Percentiles rank a stretch among this genome's conserved stretches.
phyloP scores from a whole-genome alignment of 73 alveolate genomes.

The Effrenium voratum region DNA sequence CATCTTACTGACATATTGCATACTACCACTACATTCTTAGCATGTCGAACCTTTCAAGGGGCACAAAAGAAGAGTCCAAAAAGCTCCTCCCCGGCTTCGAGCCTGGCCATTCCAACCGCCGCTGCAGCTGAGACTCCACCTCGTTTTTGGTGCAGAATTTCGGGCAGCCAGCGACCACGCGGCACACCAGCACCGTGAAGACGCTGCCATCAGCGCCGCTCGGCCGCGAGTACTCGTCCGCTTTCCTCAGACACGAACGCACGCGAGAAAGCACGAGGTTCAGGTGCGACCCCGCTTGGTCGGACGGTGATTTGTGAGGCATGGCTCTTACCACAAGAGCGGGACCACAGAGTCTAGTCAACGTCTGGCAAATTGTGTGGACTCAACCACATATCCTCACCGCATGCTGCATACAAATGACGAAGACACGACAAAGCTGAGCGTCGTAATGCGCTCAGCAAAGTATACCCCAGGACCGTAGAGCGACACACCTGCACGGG shows the following conservation, averaged over 20 bases:
- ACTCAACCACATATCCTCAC: too few relatives aligned
- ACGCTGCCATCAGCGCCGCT: background rate
- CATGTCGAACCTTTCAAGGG: too few relatives aligned
- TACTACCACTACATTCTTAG: too few relatives aligned
- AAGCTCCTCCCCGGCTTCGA: too few relatives aligned
- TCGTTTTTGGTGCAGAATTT: background rate
- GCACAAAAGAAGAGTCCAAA: too few relatives aligned
- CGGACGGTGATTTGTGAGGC: too few relatives aligned
- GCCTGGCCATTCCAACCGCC: too few relatives aligned
- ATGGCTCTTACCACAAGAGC: too few relatives aligned
- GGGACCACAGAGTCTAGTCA: too few relatives aligned
- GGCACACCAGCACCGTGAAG: constrained; percentile 6
- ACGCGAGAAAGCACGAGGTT: background rate
- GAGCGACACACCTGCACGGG: background rate
- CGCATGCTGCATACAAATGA: too few relatives aligned
- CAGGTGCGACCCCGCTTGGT: background rate
- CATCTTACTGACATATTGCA: too few relatives aligned
- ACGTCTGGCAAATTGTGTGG: too few relatives aligned
- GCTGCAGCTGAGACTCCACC: background rate
- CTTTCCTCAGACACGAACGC: background rate
- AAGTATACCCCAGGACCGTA: constrained; percentile 15
- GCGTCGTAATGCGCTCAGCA: background rate
- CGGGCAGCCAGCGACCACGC: background rate
- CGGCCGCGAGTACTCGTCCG: constrained; percentile 10
- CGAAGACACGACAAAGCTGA: background rate